Evolutionary conservation across 495 filamentous ascomycete genomes (phyloP).

Genomic region (Haplographium delicatum): DNA sequence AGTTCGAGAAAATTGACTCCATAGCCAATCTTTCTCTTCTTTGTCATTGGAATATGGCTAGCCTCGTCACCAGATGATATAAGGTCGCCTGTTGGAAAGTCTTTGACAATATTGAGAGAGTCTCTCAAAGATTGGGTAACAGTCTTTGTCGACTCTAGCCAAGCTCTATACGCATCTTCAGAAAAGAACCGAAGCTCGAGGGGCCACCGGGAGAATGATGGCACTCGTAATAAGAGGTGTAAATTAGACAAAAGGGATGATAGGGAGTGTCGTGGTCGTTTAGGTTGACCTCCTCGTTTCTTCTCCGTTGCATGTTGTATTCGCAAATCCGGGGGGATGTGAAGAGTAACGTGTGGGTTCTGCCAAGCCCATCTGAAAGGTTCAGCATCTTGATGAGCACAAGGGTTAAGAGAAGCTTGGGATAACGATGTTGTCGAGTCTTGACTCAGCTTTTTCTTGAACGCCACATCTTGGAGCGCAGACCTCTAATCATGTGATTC

Average conservation of each 20-base stretch:
- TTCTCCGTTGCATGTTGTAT: constrained; percentile 34
- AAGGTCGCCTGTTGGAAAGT: constrained; percentile 33
- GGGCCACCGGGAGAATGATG: constrained; percentile 77
- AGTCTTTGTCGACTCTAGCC: constrained; percentile 56
- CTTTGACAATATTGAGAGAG: constrained; percentile 50
- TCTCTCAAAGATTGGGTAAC: constrained; percentile 41
- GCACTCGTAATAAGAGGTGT: constrained; percentile 69
- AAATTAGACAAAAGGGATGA: constrained; percentile 65
- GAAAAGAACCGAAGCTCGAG: constrained; percentile 75
- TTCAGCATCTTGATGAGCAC: not conserved
- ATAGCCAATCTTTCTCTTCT: constrained; percentile 3
- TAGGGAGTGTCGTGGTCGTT: constrained; percentile 52
- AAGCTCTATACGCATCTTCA: constrained; percentile 59
- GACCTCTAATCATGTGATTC: constrained; percentile 5
- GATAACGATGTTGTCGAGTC: too few species aligned
- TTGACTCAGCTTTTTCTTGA: too few species aligned
- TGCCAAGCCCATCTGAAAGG: constrained; percentile 81
- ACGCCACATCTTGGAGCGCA: too few species aligned
- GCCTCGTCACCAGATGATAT: constrained; percentile 10
- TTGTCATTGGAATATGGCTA: constrained; percentile 15
- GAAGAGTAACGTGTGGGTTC: constrained; percentile 68
- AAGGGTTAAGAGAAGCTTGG: not conserved
- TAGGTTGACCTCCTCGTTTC: constrained; percentile 39
- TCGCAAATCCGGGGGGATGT: constrained; percentile 57
- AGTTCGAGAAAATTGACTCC: constrained; percentile 26